These are phyloP conservation scores for Jaminaea rosea DNA, from an alignment of 1,284 basidiomycete genomes.

Conservation along the genomic window DNA sequence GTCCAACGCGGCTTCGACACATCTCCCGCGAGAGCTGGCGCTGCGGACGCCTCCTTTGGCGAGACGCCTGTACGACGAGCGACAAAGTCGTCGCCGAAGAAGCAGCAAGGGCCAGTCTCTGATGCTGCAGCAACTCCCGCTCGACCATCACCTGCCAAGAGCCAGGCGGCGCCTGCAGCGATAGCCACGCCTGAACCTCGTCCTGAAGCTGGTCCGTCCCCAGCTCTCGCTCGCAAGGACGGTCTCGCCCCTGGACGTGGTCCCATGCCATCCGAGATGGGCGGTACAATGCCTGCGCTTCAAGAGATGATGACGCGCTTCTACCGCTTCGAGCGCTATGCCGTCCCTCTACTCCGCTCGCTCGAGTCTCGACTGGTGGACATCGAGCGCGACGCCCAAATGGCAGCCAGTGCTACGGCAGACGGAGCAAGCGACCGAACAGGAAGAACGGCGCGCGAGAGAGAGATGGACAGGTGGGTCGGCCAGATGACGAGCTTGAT, in stretches of 20 bases:
- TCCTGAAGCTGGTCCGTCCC: too few relatives aligned
- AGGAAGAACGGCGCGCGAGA: slow-evolving; percentile 5
- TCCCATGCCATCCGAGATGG: slow-evolving; percentile 26
- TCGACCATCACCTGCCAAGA: not conserved
- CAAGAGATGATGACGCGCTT: slow-evolving; percentile 45
- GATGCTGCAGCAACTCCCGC: not conserved
- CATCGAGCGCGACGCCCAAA: slow-evolving; percentile 40
- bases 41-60: too few relatives aligned
- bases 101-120: too few relatives aligned
- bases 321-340: slow-evolving; percentile 45
- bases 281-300: slow-evolving; percentile 25
- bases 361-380: slow-evolving; percentile 40
- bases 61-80: too few relatives aligned
- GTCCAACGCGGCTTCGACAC: slow-evolving; percentile 2
- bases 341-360: slow-evolving; percentile 38
- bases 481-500: slow-evolving; percentile 41
- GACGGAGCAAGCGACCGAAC: not conserved
- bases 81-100: too few relatives aligned
- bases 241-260: slow-evolving; percentile 24
- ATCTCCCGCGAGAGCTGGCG: too few relatives aligned
- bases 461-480: slow-evolving; percentile 42
- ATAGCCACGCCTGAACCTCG: too few relatives aligned
- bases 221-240: not conserved
- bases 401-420: slow-evolving; percentile 13
- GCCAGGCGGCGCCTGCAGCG: not conserved